phyloP scores from a whole-genome alignment of 2,329 filamentous ascomycete species.

The Diaporthe sp. region DNA sequence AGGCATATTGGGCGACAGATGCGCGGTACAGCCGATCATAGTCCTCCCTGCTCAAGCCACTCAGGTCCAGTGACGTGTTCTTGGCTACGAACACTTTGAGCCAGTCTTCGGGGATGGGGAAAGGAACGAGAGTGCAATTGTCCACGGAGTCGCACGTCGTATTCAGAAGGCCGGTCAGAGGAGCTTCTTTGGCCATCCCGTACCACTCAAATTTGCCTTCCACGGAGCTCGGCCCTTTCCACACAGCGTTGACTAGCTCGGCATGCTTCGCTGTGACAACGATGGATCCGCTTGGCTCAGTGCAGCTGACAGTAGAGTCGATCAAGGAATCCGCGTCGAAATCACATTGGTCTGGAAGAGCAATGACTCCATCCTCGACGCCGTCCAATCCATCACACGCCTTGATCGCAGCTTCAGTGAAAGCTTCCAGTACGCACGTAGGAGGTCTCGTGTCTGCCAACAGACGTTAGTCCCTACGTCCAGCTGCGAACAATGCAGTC shows the following conservation, averaged over 20 bases:
- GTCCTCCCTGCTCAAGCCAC: background rate
- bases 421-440: conserved; percentile 52
- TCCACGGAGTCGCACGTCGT: background rate
- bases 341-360: conserved; percentile 46
- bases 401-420: conserved; percentile 47
- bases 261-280: conserved; percentile 10
- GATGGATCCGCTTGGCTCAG: conserved; percentile 21
- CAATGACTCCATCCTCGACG: conserved; percentile 52
- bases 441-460: conserved; percentile 48
- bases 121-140: background rate
- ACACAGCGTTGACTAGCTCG: conserved; percentile 17
- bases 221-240: background rate
- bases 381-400: conserved; percentile 60
- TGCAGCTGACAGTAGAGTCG: conserved; percentile 39
- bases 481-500: background rate
- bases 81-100: conserved; percentile 16
- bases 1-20: conserved; percentile 19
- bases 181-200: conserved; percentile 16
- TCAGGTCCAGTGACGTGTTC: conserved; percentile 8
- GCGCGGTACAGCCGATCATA: background rate
- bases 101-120: conserved; percentile 7
- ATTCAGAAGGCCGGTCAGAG: background rate
- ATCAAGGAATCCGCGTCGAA: conserved; percentile 42
- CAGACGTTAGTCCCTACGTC: conserved; percentile 36
- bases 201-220: conserved; percentile 20